Base-by-base conservation (phyloP, 1,284 basidiomycete genomes). In the Ganoderma lucidum region DNA sequence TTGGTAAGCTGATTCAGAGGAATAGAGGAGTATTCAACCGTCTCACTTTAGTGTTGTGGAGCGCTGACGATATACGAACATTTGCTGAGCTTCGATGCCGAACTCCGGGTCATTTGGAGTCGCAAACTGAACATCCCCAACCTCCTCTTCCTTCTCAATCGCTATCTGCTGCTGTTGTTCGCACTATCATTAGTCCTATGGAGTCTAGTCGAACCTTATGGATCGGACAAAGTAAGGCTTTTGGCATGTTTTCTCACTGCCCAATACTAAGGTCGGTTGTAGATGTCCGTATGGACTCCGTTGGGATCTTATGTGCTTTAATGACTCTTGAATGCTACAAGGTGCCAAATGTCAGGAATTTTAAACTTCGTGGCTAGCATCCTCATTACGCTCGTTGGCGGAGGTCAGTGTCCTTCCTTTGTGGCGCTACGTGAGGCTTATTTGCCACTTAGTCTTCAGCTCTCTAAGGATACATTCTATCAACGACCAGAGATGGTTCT, bases 401-500 rank as follows among this genome's bases (percentile, higher is more conserved):
- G 32, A 44, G 39, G 48, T 44, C 6, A 42, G 48, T 42, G 44
- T 3, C 32, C 15, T 19, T 41, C 12, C 17, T 2, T 10, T 14
- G 15, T 19, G 5, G 19, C 23, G 15, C 15, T 15, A 32, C 17
- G 17, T 37, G 39, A 23, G 3, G 4, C 3, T 30, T 19, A 39
- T 6, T 12, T 12, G 6, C 1, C 17, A 32, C 19, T 2, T 14
- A 68, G 67, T 53, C 12, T 73, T 73, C 60, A 53, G 58, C 30
- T 70, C 66, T 5, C 60, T 73, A 2, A 66, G 72, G 9, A 65
- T 71, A n/a, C 70, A 73, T 19, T 53, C 60, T 8, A 73, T 71
- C 53, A 71, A 71, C 39, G n/a, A 10, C 17, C 53, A 14, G 14
- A 65, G 63, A 51, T 81, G 62, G 62, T 55, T 63, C 23, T 69